Evolutionary conservation across 1,139 yeast genomes (phyloP).

Genomic region (Blastobotrys persicus): DNA sequence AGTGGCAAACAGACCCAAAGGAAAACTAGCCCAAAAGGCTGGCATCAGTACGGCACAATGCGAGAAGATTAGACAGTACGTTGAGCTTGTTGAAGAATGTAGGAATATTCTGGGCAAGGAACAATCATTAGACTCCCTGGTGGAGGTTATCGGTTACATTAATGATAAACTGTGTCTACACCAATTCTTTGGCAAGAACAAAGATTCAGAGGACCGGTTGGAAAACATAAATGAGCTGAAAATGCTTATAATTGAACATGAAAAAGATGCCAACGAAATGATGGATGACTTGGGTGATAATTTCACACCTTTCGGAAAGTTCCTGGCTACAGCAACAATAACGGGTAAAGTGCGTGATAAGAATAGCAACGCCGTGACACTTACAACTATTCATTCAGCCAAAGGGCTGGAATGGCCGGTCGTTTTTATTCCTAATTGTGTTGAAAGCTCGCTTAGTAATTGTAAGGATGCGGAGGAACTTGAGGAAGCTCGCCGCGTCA

Average conservation of each 20-base stretch:
- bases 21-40: constrained; percentile 5
- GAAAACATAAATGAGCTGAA: constrained; percentile 12
- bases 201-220: background rate
- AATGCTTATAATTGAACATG: constrained; percentile 11
- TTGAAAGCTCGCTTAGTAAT: constrained; percentile 36
- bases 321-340: constrained; percentile 54
- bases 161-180: constrained; percentile 14
- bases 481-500: constrained; percentile 72
- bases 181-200: constrained; percentile 9
- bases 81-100: constrained; percentile 38
- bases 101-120: constrained; percentile 22
- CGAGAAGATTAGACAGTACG: constrained; percentile 32
- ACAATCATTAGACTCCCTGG: constrained; percentile 2
- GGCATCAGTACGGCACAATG: constrained; percentile 8
- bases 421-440: constrained; percentile 58
- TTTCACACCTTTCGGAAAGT: constrained; percentile 27
- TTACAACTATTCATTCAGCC: constrained; percentile 85
- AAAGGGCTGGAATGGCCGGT: constrained; percentile 96
- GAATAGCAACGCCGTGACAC: constrained; percentile 36
- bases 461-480: constrained; percentile 10
- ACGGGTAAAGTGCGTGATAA: constrained; percentile 44
- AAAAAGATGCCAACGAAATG: background rate
- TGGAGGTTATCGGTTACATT: constrained; percentile 14
- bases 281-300: constrained; percentile 12
- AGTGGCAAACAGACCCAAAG: constrained; percentile 8